phyloP scores from a whole-genome alignment of 148 eudicot species.

The Euryodendron excelsum region DNA sequence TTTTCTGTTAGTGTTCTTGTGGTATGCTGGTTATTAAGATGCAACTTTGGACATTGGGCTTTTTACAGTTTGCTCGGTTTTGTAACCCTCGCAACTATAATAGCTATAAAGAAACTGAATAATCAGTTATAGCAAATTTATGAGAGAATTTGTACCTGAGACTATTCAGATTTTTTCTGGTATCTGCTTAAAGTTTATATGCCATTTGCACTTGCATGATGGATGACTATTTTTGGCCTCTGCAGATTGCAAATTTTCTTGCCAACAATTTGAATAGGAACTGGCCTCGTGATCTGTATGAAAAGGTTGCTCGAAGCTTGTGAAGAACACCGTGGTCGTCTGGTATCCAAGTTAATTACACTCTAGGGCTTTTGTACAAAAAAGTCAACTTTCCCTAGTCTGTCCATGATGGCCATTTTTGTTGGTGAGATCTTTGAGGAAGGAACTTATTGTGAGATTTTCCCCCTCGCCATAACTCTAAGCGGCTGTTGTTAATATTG shows the following conservation, averaged over 20 bases:
- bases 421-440: not conserved
- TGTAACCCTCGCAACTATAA: not conserved
- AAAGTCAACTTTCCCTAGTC: not conserved
- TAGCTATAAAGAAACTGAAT: not conserved
- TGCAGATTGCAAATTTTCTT: slow-evolving; percentile 90
- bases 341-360: not conserved
- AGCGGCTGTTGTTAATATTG: not conserved
- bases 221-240: not conserved
- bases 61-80: not conserved
- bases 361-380: not conserved
- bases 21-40: too few species aligned
- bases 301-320: slow-evolving; percentile 78
- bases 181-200: not conserved
- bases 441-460: not conserved
- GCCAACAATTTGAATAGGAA: slow-evolving; percentile 81
- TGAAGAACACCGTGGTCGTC: slow-evolving; percentile 27
- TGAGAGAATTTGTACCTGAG: not conserved
- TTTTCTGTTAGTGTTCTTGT: not conserved
- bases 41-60: not conserved
- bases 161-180: not conserved
- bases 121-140: not conserved
- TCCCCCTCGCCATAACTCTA: not conserved
- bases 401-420: not conserved
- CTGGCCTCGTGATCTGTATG: slow-evolving; percentile 91
- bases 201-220: not conserved